Base-by-base conservation (phyloP, 2,329 filamentous ascomycete genomes). In the Alternaria burnsii region DNA sequence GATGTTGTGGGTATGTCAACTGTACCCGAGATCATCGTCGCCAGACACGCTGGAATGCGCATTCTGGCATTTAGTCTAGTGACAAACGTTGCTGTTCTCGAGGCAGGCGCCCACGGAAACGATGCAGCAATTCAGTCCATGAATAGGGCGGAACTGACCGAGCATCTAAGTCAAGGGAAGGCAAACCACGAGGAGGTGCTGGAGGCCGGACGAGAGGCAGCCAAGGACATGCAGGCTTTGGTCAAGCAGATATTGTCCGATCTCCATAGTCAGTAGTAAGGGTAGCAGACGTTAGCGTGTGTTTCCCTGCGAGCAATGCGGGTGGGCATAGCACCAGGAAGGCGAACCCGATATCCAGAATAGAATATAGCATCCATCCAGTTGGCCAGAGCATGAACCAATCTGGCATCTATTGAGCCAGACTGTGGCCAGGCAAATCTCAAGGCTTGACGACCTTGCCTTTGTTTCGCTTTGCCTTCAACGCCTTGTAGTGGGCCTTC, bases 401-500 rank as follows among this genome's bases (percentile, higher is more conserved):
- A 34, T 34, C 46, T 36, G 46, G 46, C 46, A 48, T 24, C 12
- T 22, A 18, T 22, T 22, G 40, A 42, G 32, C 46, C 46, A 50
- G 46, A 38, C 6, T 42, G 34, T 34, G 16, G 22, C 26, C 18
- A 34, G 16, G 24, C 38, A 40, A 36, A 10, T 38, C 46, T 79
- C 76, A 78, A 59, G 75, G 71, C 60, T 78, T 79, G 47, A 68
- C 63, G 28, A 77, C 66, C 46, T 71, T 72, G 53, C 75, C 71
- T 48, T 77, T 82, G 63, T 87, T 81, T 36, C 73, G 81, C 77
- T 87, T 85, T 51, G 83, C 83, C 74, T 91, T 87, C 67, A 97
- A 79, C 57, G 89, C 90, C 76, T 94, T 94, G 83, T 97, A 98
- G 72, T 92, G 91, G 0, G 87, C 89, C 80, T 94, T 97, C 82